A percentile compares a stretch with the other conserved stretches of the same genome.
Conservation (phyloP, 2,329 filamentous ascomycete species). For the Fusarium sp. region DNA sequence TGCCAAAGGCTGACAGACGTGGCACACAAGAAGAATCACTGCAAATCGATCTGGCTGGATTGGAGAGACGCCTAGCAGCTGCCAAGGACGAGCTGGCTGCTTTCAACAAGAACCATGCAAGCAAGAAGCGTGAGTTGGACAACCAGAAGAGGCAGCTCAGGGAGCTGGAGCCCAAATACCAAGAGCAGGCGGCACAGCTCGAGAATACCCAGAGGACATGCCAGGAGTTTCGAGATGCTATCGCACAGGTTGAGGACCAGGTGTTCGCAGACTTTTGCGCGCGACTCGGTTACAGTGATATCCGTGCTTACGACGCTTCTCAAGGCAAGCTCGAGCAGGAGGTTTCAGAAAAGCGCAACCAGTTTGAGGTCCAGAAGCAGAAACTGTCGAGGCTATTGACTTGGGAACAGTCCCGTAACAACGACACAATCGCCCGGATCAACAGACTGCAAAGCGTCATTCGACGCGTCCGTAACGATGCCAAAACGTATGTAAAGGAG, state of each 20-base stretch:
- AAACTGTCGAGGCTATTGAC: slow-evolving; percentile 72
- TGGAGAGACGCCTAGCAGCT: slow-evolving; percentile 81
- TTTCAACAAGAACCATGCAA: slow-evolving; percentile 84
- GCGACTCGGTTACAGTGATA: slow-evolving; percentile 86
- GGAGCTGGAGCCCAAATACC: slow-evolving; percentile 82
- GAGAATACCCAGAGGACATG: slow-evolving; percentile 66
- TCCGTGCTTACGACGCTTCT: slow-evolving; percentile 92
- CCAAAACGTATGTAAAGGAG: slow-evolving; percentile 76
- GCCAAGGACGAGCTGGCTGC: slow-evolving; percentile 81
- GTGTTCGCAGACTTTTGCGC: slow-evolving; percentile 89
- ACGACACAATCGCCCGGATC: slow-evolving; percentile 75
- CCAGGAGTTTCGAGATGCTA: slow-evolving; percentile 68
- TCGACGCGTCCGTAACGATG: slow-evolving; percentile 74
- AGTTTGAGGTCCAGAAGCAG: slow-evolving; percentile 87
- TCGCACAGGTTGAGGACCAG: slow-evolving; percentile 87
- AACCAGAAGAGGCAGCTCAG: slow-evolving; percentile 78
- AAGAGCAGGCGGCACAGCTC: slow-evolving; percentile 77
- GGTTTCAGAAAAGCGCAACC: slow-evolving; percentile 84
- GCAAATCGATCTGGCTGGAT: slow-evolving; percentile 80
- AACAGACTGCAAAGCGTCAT: slow-evolving; percentile 74
- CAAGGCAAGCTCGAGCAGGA: slow-evolving; percentile 95
- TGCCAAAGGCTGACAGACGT: slow-evolving; percentile 83
- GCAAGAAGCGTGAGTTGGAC: slow-evolving; percentile 85
- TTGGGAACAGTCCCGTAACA: slow-evolving; percentile 66
- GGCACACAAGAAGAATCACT: slow-evolving; percentile 83